Base-by-base conservation (phyloP, 78 protist species). In the Isochrysis galbana region DNA sequence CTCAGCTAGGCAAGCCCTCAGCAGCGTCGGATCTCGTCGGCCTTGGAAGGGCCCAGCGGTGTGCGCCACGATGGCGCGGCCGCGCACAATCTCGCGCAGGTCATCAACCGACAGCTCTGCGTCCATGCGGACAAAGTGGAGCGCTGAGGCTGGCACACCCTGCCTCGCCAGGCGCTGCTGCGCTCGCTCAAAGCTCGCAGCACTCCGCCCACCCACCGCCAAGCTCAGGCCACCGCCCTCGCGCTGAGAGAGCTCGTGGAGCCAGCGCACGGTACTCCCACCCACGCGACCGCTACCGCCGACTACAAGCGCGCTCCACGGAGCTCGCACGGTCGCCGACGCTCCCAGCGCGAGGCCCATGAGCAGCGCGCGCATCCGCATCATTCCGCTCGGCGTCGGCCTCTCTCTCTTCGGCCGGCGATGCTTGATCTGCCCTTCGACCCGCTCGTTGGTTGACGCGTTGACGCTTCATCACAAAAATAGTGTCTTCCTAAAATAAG, bases 211-310 rank as follows among this genome's bases (percentile, higher is more conserved):
- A n/a, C 86, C 86, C 22, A 77, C 47, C 29, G 47, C n/a, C 46
- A n/a, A 77, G 1, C 29, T 23, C 17, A 32, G 41, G 86, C 19
- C 34, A 17, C 26, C 21, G n/a, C 47, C 47, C 19, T 1, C 22
- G 46, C 7, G 17, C 34, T 3, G 46, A 5, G 46, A 2, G 2
- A 77, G 86, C n/a, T 22, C 1, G 46, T 0, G 7, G 23, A 77
- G 86, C 86, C 86, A 77, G n/a, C 32, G 21, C 47, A 77, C 47
- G 2, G 86, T 77, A 11, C 25, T 7, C 0, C 86, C 86, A 4
- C 86, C 86, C n/a, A 77, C 86, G 34, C 86, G 45, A 2, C 86
- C 86, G 46, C 34, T 41, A 29, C 86, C 86, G 45, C 86, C 86
- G 48, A 77, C 86, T 19, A 77, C 86, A 22, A 77, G 47, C 82